Evolutionary conservation across 305 asterid genomes (phyloP), one percentile per base, ranked within the genome.

Genomic region (Solanum hybrid): DNA sequence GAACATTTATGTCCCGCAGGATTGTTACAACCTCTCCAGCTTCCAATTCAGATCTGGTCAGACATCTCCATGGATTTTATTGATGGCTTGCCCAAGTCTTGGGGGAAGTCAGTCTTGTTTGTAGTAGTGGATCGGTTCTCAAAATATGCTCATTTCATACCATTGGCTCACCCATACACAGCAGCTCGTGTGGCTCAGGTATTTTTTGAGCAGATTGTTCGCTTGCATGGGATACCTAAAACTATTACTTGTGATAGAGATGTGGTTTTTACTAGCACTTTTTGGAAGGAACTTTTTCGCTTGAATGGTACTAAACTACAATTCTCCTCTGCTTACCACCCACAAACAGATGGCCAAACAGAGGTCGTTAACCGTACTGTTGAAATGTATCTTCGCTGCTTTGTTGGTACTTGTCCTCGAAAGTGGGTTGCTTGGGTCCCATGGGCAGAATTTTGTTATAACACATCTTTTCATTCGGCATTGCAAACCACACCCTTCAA

Each of bases 191-290:
- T 73, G 78, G 35, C 78, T 5, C 74, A 91, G 12, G 29, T 71
- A 29, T 87, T 73, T 89, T 78, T 91, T 5, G 18, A 18, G 20
- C 0, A 87, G 14, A 73, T 73, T 73, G 22, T 73, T 73, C 4
- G 33, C 35, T 28, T 73, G 31, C 42, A 37, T 37, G 78, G 33
- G n/a, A 29, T 74, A 29, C n/a, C 11, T 14, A 39, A 51, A 11
- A 40, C 90, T 12, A 90, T 90, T 37, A 90, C 86, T 14, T 76
- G 92, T 77, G 92, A 91, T 34, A 88, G 87, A 3, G 92, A 85
- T 26, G 89, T 89, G 90, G 71, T 84, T 8, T 37, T 37, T 40
- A 46, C 71, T 3, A 88, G 92, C 26, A 42, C 88, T 12, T 90
- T 91, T 87, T 83, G 90, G 90, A 3, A 28, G 24, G 83, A 73